Evolutionary conservation across 2,329 filamentous ascomycete genomes (phyloP).

Genomic region (Pseudohalonectria lignicola): DNA sequence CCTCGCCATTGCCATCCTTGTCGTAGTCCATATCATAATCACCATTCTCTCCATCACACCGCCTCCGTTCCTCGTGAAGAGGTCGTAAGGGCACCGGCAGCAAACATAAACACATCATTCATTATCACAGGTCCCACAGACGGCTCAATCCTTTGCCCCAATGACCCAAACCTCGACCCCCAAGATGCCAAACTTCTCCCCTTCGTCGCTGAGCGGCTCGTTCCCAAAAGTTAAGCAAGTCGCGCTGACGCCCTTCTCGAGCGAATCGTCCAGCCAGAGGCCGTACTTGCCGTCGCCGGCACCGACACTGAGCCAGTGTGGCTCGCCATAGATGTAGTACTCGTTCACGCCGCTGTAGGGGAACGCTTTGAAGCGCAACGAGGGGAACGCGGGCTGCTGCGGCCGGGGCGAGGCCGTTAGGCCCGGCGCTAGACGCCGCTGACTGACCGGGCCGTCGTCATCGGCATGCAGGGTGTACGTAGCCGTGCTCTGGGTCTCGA

Average conservation of each 20-base stretch:
- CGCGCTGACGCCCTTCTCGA: conserved; percentile 75
- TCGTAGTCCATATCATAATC: too few species aligned
- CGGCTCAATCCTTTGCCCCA: conserved; percentile 30
- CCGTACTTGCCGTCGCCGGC: conserved; percentile 86
- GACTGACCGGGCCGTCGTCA: not conserved
- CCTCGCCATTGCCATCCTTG: too few species aligned
- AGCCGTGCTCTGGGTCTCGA: conserved; percentile 1
- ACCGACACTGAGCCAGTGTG: conserved; percentile 73
- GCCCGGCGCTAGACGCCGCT: too few species aligned
- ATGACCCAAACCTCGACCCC: conserved; percentile 93
- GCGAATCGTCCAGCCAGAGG: conserved; percentile 79
- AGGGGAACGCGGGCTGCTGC: conserved; percentile 48
- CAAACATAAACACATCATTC: too few species aligned
- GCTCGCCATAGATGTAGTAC: conserved; percentile 90
- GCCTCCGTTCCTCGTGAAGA: too few species aligned
- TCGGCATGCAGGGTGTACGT: conserved; percentile 2
- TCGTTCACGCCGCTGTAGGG: conserved; percentile 94
- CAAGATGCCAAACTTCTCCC: conserved; percentile 80
- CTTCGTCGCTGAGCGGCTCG: conserved; percentile 84
- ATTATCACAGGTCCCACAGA: too few species aligned
- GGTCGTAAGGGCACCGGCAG: too few species aligned
- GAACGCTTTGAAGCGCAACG: conserved; percentile 92
- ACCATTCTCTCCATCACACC: too few species aligned
- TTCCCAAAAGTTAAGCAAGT: conserved; percentile 90
- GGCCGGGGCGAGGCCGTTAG: not conserved